A percentile compares a stretch with the other conserved stretches of the same genome.
phyloP scores from a whole-genome alignment of 1,284 basidiomycete species.

The Golubevia sp. region DNA sequence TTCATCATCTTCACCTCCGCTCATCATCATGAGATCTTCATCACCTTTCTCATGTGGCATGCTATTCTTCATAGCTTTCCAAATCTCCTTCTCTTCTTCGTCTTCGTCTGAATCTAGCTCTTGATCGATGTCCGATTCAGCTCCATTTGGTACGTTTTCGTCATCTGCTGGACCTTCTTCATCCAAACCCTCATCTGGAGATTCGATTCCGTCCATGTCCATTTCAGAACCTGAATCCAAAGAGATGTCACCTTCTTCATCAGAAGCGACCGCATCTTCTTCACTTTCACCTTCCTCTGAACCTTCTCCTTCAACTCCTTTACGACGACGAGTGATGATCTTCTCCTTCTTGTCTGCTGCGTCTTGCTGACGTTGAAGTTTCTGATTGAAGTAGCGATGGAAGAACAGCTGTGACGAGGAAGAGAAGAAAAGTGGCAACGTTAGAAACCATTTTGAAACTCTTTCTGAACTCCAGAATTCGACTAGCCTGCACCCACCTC shows the following conservation, averaged over 20 bases:
- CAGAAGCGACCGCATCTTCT: slow-evolving; percentile 47
- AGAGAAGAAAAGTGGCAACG: neutral
- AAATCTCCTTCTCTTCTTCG: slow-evolving; percentile 26
- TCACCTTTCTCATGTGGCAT: slow-evolving; percentile 31
- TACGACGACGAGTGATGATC: neutral
- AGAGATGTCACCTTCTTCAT: too few species aligned
- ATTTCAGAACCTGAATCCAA: neutral
- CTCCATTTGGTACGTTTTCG: neutral
- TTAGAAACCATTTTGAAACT: slow-evolving; percentile 1
- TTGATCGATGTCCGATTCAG: neutral
- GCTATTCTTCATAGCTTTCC: slow-evolving; percentile 54
- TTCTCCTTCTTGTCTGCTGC: neutral
- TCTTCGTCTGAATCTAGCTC: slow-evolving; percentile 4
- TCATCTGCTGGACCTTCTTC: neutral
- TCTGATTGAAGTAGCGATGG: slow-evolving; percentile 55
- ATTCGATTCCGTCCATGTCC: neutral
- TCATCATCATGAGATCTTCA: slow-evolving; percentile 18
- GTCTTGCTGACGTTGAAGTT: slow-evolving; percentile 4
- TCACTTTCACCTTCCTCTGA: slow-evolving; percentile 3
- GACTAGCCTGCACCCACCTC: too few species aligned
- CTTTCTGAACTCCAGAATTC: neutral
- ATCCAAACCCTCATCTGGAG: too few species aligned
- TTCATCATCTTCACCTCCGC: slow-evolving; percentile 17
- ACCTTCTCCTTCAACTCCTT: slow-evolving; percentile 20
- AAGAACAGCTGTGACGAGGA: slow-evolving; percentile 64